A percentile compares a stretch with the other conserved stretches of the same genome.
These are phyloP conservation scores for Crithidia fasciculata DNA, from an alignment of 208 protist species.

Conservation along the genomic window DNA sequence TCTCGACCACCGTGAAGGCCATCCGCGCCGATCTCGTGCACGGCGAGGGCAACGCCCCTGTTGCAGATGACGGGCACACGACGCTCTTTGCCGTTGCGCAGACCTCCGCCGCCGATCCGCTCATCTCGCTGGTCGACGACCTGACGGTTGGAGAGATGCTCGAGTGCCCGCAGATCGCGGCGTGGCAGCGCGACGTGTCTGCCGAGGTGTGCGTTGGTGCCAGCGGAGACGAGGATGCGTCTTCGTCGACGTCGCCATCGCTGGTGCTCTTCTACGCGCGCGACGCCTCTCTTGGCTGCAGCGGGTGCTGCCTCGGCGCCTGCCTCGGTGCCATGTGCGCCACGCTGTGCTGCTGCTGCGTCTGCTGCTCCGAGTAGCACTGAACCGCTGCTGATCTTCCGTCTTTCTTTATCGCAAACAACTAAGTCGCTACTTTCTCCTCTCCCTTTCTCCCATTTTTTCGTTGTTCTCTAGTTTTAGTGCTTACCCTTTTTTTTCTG, in stretches of 20 bases:
- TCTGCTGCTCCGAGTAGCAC: background rate
- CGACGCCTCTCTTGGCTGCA: conserved; percentile 13
- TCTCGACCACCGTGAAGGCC: conserved; percentile 8
- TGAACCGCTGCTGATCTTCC: too few species aligned
- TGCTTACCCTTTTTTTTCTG: too few species aligned
- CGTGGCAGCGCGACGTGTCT: background rate
- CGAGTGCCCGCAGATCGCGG: background rate
- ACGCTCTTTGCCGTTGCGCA: conserved; percentile 12
- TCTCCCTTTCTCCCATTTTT: too few species aligned
- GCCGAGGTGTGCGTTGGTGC: background rate
- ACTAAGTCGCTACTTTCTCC: too few species aligned
- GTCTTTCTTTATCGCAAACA: too few species aligned
- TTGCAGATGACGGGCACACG: background rate
- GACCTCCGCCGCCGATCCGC: background rate
- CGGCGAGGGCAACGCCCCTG: background rate
- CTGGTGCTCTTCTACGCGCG: conserved; percentile 19
- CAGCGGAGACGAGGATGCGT: background rate
- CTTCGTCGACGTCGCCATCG: background rate
- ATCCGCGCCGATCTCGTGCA: background rate
- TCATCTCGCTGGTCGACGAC: conserved; percentile 6
- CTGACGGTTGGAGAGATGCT: conserved; percentile 1
- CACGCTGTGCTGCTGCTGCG: conserved; percentile 16
- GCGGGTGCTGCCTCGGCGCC: conserved; percentile 11
- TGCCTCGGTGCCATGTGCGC: conserved; percentile 13
- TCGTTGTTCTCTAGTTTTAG: too few species aligned